phyloP scores from a whole-genome alignment of 192 early-diverging fungal species.

The Jimgerdemannia lactiflua region DNA sequence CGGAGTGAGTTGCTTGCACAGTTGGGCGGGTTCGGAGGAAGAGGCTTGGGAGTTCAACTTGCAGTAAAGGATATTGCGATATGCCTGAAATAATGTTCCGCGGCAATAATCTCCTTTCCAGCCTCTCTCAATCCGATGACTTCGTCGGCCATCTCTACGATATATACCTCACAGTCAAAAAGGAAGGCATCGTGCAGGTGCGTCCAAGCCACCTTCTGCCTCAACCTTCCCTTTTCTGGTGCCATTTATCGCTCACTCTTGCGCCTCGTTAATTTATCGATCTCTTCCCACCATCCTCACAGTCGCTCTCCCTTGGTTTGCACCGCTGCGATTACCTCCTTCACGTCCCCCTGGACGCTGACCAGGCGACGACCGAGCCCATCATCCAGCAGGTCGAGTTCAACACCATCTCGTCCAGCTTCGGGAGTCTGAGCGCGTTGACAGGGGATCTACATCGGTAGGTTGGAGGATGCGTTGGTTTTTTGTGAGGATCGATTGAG shows the following conservation, averaged over 20 bases:
- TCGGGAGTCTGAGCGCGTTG: conserved; percentile 75
- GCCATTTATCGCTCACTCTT: neutral
- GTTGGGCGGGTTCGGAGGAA: neutral
- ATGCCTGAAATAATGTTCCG: neutral
- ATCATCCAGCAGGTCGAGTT: conserved; percentile 91
- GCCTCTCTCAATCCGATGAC: conserved; percentile 76
- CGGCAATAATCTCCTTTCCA: conserved; percentile 16
- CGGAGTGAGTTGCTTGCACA: conserved; percentile 41
- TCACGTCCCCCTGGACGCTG: conserved; percentile 51
- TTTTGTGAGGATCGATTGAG: too few species aligned
- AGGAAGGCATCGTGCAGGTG: conserved; percentile 61
- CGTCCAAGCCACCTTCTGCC: neutral
- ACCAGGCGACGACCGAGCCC: conserved; percentile 35
- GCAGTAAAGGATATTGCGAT: neutral
- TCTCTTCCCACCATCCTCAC: neutral
- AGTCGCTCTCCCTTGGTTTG: conserved; percentile 75
- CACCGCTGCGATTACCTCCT: conserved; percentile 94
- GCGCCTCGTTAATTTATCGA: too few species aligned
- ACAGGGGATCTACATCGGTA: conserved; percentile 78
- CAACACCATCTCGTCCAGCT: conserved; percentile 95
- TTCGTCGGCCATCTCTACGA: conserved; percentile 75
- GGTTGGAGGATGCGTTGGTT: too few species aligned
- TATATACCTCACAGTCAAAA: conserved; percentile 67
- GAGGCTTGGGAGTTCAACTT: too few species aligned
- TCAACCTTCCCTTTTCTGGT: neutral